Evolutionary conservation across 139 green algal species (phyloP), one percentile per base, ranked within the genome.

Genomic region (Haematococcus sp.): DNA sequence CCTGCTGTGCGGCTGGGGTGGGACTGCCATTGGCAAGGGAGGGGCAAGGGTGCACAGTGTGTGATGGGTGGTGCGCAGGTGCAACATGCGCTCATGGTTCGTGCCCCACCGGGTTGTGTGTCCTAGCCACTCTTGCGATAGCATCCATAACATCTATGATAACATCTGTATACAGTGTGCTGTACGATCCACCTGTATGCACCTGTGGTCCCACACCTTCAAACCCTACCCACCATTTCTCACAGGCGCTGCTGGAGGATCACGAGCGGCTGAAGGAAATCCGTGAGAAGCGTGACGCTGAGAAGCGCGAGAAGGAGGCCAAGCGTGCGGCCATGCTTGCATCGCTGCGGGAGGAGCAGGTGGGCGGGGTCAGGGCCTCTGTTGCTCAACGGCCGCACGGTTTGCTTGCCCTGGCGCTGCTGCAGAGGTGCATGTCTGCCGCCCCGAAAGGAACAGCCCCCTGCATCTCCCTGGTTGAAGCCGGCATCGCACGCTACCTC

Each of bases 191-290:
- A n/a, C n/a, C n/a, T n/a, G n/a, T n/a, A n/a, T n/a, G n/a, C n/a
- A n/a, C n/a, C n/a, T n/a, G n/a, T n/a, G n/a, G n/a, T n/a, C n/a
- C n/a, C n/a, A n/a, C n/a, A 25, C 4, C 20, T 27, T 9, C 22
- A 30, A 30, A 35, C 58, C 27, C 25, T 34, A 3, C 31, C 31
- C 35, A 59, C 40, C 20, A 27, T 58, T 16, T 2, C 49, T 32
- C 55, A 3, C 61, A 84, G 78, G 33, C 68, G n/a, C 71, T 90
- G 76, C 68, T 90, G 40, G 76, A 85, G 61, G 81, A 90, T 35
- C 81, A 90, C 59, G 76, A 80, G 63, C 55, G 71, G 0, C 61
- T 86, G 63, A 87, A 87, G 76, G 85, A 87, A 75, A 31, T 71
- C 4, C 68, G 75, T 9, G 82, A 88, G 75, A 60, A 55, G 31